A percentile compares a stretch with the other conserved stretches of the same genome.
Conservation (phyloP, 2,329 filamentous ascomycete genomes). For the Aspergillus brasiliensis region DNA sequence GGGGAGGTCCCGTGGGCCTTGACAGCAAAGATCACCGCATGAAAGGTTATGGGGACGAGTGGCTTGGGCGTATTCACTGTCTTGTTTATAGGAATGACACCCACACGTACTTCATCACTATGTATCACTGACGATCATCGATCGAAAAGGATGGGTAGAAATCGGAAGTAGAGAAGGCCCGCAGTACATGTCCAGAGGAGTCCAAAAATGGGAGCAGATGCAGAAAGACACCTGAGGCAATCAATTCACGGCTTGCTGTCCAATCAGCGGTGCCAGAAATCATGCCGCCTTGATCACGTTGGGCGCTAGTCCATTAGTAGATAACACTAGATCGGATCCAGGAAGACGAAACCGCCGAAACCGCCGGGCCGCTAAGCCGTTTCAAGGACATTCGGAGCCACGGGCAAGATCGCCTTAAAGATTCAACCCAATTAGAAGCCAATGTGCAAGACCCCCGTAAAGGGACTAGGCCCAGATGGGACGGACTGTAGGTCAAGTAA, state of each 20-base stretch:
- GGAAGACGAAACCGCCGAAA: conserved; percentile 6
- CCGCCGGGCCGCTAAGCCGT: conserved; percentile 6
- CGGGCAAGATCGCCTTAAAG: neutral
- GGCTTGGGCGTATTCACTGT: neutral
- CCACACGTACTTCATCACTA: neutral
- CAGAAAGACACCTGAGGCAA: neutral
- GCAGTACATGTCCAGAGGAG: neutral
- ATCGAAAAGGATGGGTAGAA: neutral
- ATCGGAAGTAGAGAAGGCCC: neutral
- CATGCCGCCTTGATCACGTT: neutral
- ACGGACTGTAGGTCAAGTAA: conserved; percentile 2
- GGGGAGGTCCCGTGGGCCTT: conserved; percentile 14
- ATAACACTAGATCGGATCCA: neutral
- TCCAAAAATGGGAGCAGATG: neutral
- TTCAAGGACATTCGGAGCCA: neutral
- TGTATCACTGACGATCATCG: neutral
- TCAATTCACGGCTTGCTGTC: neutral
- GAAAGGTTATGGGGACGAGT: neutral
- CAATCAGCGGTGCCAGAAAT: neutral
- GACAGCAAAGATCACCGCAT: conserved; percentile 6
- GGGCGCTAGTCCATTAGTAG: neutral
- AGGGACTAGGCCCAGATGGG: neutral
- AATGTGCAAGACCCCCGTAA: neutral
- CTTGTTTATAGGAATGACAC: neutral
- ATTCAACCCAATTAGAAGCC: neutral